A percentile compares a stretch with the other conserved stretches of the same genome.
phyloP scores from a whole-genome alignment of 352 stramenopile genomes.

The Globisporangium nodosum region DNA sequence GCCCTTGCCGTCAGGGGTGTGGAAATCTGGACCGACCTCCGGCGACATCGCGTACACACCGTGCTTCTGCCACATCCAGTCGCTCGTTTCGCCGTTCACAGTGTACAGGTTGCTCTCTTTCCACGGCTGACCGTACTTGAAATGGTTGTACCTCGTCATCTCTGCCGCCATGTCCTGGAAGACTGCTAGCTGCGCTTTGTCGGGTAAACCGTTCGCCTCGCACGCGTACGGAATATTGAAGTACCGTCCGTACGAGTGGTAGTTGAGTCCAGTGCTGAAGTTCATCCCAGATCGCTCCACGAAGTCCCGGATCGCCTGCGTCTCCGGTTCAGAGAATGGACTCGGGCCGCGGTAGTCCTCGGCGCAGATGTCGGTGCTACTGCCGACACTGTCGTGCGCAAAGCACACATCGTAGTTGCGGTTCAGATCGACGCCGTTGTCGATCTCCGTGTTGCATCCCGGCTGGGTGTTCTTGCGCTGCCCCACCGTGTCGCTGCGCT shows the following conservation, averaged over 20 bases:
- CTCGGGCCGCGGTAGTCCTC: constrained; percentile 67
- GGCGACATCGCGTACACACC: constrained; percentile 83
- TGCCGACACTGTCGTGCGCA: constrained; percentile 47
- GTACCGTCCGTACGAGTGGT: constrained; percentile 81
- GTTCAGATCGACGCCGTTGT: constrained; percentile 75
- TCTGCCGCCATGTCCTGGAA: constrained; percentile 55
- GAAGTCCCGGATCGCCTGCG: constrained; percentile 58
- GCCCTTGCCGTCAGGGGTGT: constrained; percentile 23
- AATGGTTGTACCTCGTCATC: constrained; percentile 73
- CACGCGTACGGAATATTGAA: constrained; percentile 85
- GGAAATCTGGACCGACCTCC: constrained; percentile 69
- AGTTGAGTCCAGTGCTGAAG: constrained; percentile 71
- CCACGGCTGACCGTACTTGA: constrained; percentile 74
- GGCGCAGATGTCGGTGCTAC: constrained; percentile 54
- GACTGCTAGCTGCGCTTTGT: constrained; percentile 22
- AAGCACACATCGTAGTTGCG: constrained; percentile 86
- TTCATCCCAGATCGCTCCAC: constrained; percentile 44
- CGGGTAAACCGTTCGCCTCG: constrained; percentile 44
- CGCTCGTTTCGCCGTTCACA: constrained; percentile 83
- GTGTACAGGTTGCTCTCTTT: constrained; percentile 82
- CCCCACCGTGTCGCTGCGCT: constrained; percentile 24
- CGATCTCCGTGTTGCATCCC: constrained; percentile 25
- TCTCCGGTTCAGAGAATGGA: constrained; percentile 82
- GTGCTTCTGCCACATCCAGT: constrained; percentile 82
- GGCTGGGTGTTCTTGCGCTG: constrained; percentile 65